Evolutionary conservation across 768 basidiomycete genomes (phyloP).

Genomic region (Mycena kentingensis): DNA sequence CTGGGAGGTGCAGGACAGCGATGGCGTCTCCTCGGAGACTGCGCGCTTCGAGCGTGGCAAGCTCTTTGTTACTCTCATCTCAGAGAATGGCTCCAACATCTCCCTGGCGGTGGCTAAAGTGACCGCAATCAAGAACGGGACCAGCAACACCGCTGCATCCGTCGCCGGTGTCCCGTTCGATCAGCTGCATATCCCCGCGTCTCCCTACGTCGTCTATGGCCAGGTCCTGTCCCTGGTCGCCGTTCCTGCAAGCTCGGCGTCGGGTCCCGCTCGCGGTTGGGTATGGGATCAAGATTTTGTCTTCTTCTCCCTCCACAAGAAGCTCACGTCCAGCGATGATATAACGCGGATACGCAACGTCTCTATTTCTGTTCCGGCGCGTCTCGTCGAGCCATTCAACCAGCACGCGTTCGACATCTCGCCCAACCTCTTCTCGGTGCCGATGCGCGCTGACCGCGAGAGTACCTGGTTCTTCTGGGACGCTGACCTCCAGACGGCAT

Average conservation of each 20-base stretch:
- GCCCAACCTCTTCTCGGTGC: not conserved
- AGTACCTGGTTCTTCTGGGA: not conserved
- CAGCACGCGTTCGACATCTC: not conserved
- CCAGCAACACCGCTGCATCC: not conserved
- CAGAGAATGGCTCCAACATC: not conserved
- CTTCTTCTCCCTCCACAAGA: too few relatives aligned
- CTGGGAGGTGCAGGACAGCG: not conserved
- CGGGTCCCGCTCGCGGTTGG: too few relatives aligned
- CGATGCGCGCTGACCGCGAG: not conserved
- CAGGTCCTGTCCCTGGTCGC: slow-evolving; percentile 9
- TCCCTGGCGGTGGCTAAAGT: slow-evolving; percentile 7
- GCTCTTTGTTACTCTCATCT: slow-evolving; percentile 7
- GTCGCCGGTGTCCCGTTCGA: slow-evolving; percentile 2
- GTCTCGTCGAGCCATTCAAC: not conserved
- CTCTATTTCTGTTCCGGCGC: not conserved
- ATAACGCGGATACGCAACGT: not conserved
- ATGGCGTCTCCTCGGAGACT: not conserved
- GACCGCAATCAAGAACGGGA: slow-evolving; percentile 5
- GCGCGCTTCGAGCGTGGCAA: not conserved
- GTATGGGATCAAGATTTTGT: too few relatives aligned
- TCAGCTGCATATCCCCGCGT: slow-evolving; percentile 1
- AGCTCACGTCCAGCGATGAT: not conserved
- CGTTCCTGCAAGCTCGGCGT: not conserved
- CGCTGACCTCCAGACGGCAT: not conserved
- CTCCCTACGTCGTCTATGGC: slow-evolving; percentile 3